A percentile compares a stretch with the other conserved stretches of the same genome.
phyloP scores from a whole-genome alignment of 2,329 filamentous ascomycete genomes.

The Paecilomyces fulvus region DNA sequence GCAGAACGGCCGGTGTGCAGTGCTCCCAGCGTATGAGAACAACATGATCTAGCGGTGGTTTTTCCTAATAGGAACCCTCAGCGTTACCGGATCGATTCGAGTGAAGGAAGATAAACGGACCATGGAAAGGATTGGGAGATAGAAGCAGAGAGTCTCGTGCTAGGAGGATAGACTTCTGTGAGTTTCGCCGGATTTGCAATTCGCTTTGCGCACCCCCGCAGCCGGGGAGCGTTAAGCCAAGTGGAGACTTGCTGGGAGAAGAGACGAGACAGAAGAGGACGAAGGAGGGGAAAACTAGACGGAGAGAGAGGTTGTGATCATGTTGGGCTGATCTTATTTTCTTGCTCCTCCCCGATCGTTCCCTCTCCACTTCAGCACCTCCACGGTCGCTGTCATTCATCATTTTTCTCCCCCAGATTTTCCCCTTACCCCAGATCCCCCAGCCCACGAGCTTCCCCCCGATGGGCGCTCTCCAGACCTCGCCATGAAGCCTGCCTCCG shows the following conservation, averaged over 20 bases:
- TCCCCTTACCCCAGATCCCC: constrained; percentile 1
- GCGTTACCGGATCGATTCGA: background rate
- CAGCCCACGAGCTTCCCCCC: constrained; percentile 1
- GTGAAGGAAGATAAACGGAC: background rate
- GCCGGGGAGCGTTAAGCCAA: background rate
- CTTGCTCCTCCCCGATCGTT: constrained; percentile 5
- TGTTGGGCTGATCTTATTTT: background rate
- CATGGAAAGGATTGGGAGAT: background rate
- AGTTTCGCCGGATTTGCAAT: background rate
- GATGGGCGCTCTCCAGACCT: constrained; percentile 1
- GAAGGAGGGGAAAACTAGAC: background rate
- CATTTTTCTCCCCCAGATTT: constrained; percentile 1
- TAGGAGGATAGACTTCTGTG: too few relatives aligned
- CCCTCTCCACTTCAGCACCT: background rate
- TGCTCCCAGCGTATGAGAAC: background rate
- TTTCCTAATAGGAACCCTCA: background rate
- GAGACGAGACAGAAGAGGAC: background rate
- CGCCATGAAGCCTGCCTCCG: constrained; percentile 27
- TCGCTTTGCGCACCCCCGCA: background rate
- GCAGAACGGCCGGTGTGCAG: background rate
- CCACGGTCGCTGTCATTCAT: background rate
- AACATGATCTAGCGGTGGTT: background rate
- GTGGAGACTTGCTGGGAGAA: background rate
- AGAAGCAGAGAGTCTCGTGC: background rate
- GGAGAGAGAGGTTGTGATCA: background rate